Conservation (phyloP, 805 yeast genomes). For the Candida boidinii region DNA sequence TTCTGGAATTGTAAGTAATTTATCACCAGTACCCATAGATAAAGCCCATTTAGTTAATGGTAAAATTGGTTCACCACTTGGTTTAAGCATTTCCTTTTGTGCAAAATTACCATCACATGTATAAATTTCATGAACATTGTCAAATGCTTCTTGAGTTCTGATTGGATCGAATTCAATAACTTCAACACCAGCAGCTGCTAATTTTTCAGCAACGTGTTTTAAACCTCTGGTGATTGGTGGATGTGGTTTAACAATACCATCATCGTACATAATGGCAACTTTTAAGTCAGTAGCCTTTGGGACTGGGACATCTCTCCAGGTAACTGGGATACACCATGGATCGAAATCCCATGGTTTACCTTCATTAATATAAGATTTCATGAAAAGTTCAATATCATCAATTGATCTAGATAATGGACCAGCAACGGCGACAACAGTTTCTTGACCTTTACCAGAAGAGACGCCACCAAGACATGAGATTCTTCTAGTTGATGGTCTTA, state of each 20-base stretch:
- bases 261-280: slow-evolving; percentile 56
- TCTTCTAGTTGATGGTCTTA: slow-evolving; percentile 54
- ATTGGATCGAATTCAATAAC: slow-evolving; percentile 52
- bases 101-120: slow-evolving; percentile 60
- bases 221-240: slow-evolving; percentile 58
- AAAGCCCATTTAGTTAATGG: slow-evolving; percentile 58
- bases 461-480: slow-evolving; percentile 39
- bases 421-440: slow-evolving; percentile 53
- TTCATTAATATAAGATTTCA: slow-evolving; percentile 50
- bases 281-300: slow-evolving; percentile 37
- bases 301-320: slow-evolving; percentile 39
- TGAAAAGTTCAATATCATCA: slow-evolving; percentile 62
- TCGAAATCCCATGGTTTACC: slow-evolving; percentile 58
- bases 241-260: slow-evolving; percentile 56
- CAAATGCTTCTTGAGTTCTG: slow-evolving; percentile 46
- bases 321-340: slow-evolving; percentile 36
- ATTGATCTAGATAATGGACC: slow-evolving; percentile 63
- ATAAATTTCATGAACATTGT: slow-evolving; percentile 50
- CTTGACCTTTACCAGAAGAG: slow-evolving; percentile 54
- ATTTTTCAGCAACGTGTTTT: slow-evolving; percentile 41
- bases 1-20: slow-evolving; percentile 36
- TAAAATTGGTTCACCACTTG: slow-evolving; percentile 62
- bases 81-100: slow-evolving; percentile 40
- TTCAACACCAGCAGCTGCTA: slow-evolving; percentile 50
- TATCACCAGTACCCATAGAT: slow-evolving; percentile 50